Conservation (phyloP, 495 filamentous ascomycete genomes). For the Aspergillus avenaceus region DNA sequence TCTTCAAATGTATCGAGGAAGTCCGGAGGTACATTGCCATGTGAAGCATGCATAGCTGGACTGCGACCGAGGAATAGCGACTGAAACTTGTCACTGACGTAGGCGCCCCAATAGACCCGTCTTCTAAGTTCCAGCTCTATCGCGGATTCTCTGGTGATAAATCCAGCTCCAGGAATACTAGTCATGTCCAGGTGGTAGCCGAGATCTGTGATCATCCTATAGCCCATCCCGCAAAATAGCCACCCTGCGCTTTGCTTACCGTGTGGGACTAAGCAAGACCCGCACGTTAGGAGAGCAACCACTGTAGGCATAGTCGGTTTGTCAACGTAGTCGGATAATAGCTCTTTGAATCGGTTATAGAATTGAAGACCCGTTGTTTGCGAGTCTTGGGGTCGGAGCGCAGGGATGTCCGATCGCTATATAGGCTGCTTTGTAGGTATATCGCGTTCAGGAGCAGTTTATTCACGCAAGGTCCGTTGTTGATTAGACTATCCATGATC, state of each 20-base stretch:
- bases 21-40: slow-evolving; percentile 8
- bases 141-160: background rate
- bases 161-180: background rate
- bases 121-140: slow-evolving; percentile 14
- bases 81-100: slow-evolving; percentile 24
- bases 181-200: slow-evolving; percentile 23
- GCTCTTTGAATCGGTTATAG: slow-evolving; percentile 11
- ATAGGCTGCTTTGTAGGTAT: slow-evolving; percentile 18
- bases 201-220: slow-evolving; percentile 33
- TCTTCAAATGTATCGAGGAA: slow-evolving; percentile 33
- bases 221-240: slow-evolving; percentile 20
- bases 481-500: slow-evolving; percentile 30
- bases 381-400: background rate
- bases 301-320: slow-evolving; percentile 11
- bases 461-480: slow-evolving; percentile 26
- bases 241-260: slow-evolving; percentile 18
- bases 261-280: slow-evolving; percentile 12
- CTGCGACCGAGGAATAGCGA: slow-evolving; percentile 25
- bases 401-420: slow-evolving; percentile 9
- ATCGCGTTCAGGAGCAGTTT: slow-evolving; percentile 33
- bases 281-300: slow-evolving; percentile 10
- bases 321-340: slow-evolving; percentile 13
- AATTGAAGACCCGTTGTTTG: slow-evolving; percentile 8
- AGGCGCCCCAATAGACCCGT: slow-evolving; percentile 28
- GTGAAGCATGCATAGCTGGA: slow-evolving; percentile 4